Base-by-base conservation (phyloP, 805 yeast species). In the Schwanniomyces vanrijiae region DNA sequence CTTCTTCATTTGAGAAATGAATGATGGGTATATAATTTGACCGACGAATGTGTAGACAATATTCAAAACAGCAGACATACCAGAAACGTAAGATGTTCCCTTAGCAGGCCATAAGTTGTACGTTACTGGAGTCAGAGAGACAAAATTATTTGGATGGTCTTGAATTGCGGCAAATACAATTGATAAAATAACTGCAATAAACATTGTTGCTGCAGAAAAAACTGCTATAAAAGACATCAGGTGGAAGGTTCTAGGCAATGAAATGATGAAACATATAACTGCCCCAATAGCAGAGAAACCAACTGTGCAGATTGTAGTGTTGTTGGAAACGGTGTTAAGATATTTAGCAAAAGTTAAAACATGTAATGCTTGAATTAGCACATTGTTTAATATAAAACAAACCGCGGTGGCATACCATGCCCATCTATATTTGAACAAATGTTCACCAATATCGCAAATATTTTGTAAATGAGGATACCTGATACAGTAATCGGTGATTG, bases 21-120 rank as follows among this genome's bases (percentile, higher is more conserved):
- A 81, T 18, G 84, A 79, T 1, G 85, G 86, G 51, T 81, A 81
- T 4, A 82, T 78, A 60, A 81, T 77, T 60, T 81, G 86, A 3
- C 86, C 86, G 19, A 80, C 85, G 64, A 81, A 81, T 1, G 86
- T 80, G 60, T 81, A 81, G 20, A 80, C 81, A 53, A 81, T 81
- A 63, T 81, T 81, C 55, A 81, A 67, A 50, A 76, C 68, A 0
- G 86, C 86, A 34, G 72, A 60, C 84, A 81, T 80, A 1, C 71
- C 84, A 16, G 59, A 55, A 6, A 80, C 84, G 52, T 69, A 81
- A 3, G 77, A 69, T n/a, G 84, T 78, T 1, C 81, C 84, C 45
- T 67, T 48, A 9, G 48, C 71, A 1, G 86, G 83, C 77, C 81
- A 78, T 28, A 78, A 61, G 37, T 64, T 61, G 68, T 73, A 79